phyloP scores from a whole-genome alignment of 805 yeast species.

The Lachancea quebecensis region DNA sequence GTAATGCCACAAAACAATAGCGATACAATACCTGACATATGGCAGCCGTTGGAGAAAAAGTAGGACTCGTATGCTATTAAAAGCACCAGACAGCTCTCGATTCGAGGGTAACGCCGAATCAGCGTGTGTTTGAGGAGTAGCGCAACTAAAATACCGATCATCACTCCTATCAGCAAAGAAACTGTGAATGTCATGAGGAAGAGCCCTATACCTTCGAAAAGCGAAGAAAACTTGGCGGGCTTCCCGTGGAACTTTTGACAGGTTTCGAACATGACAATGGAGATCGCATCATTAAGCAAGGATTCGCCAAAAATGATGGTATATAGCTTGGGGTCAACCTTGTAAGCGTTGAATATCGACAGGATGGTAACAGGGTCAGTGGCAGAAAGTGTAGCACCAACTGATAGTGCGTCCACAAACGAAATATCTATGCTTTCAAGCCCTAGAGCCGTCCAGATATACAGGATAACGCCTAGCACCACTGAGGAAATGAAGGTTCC shows the following conservation, averaged over 20 bases:
- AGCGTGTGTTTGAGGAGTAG: constrained; percentile 85
- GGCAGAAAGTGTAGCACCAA: constrained; percentile 96
- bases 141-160: constrained; percentile 85
- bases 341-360: constrained; percentile 93
- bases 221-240: constrained; percentile 61
- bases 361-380: constrained; percentile 97
- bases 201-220: constrained; percentile 90
- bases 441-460: constrained; percentile 86
- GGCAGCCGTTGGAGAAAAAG: constrained; percentile 97
- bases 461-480: constrained; percentile 82
- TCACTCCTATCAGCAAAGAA: constrained; percentile 81
- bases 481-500: constrained; percentile 92
- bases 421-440: constrained; percentile 82
- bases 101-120: constrained; percentile 90
- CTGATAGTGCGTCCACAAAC: constrained; percentile 94
- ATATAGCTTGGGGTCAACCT: constrained; percentile 95
- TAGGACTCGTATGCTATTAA: constrained; percentile 92
- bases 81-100: constrained; percentile 88
- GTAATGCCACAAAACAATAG: constrained; percentile 94
- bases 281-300: constrained; percentile 90
- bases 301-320: constrained; percentile 98
- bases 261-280: constrained; percentile 98
- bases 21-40: constrained; percentile 98
- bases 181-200: constrained; percentile 91
- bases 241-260: constrained; percentile 94